Evolutionary conservation across 148 eudicot genomes (phyloP).

Genomic region (Bassia scoparia): DNA sequence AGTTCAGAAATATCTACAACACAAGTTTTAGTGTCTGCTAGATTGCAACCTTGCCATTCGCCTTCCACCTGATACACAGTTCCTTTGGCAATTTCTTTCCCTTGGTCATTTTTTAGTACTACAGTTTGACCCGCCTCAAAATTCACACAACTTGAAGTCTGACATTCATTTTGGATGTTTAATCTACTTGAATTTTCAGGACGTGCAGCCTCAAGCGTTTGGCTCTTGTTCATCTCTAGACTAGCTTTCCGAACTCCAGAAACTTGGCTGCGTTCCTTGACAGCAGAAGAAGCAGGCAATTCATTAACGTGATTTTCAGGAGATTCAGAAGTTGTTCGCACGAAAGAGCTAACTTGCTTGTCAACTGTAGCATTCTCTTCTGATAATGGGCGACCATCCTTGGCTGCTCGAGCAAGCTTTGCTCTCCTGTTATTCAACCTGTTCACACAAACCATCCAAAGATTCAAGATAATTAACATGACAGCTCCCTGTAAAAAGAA

Average conservation of each 20-base stretch:
- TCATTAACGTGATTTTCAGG: conserved; percentile 36
- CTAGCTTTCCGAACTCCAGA: conserved; percentile 22
- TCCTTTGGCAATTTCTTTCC: conserved; percentile 68
- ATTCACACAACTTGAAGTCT: conserved; percentile 25
- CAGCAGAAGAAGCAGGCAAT: conserved; percentile 21
- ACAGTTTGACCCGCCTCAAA: conserved; percentile 61
- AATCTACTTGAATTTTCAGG: conserved; percentile 20
- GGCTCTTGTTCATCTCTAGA: conserved; percentile 22
- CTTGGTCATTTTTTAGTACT: conserved; percentile 44
- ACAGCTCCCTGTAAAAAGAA: no score
- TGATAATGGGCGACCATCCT: conserved; percentile 48
- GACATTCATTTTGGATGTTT: conserved; percentile 14
- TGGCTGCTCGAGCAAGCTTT: conserved; percentile 72
- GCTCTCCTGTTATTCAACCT: conserved; percentile 97
- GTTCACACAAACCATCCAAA: conserved; percentile 9
- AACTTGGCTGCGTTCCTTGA: conserved; percentile 22
- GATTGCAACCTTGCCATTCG: conserved; percentile 48
- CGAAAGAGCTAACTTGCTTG: conserved; percentile 40
- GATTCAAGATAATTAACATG: background rate
- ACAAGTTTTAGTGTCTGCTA: conserved; percentile 54
- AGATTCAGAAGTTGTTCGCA: conserved; percentile 33
- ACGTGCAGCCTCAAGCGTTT: conserved; percentile 17
- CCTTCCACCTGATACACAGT: conserved; percentile 66
- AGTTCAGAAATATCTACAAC: conserved; percentile 73
- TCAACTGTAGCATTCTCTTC: conserved; percentile 44